Base-by-base conservation (phyloP, 441 rosid genomes). In the Brassica hybrid region DNA sequence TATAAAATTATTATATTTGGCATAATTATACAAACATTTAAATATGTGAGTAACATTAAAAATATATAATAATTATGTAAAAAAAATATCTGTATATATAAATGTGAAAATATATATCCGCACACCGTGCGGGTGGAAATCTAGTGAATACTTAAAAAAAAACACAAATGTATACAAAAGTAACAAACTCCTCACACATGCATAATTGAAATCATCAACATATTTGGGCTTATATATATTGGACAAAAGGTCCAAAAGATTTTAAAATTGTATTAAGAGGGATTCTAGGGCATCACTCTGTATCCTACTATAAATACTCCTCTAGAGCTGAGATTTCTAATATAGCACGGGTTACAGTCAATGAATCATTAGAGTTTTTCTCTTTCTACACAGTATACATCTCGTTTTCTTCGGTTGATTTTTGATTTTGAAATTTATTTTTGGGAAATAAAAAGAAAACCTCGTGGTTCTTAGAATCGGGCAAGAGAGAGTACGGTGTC, bases 401-500 rank as follows among this genome's bases (percentile, higher is more conserved):
- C 34, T 30, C 2, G 38, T 34, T 34, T 1, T 2, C 5, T 7
- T 7, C 1, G 4, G 2, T 14, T 14, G 19, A 9, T 18, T 2
- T 30, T 16, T 50, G 1, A 56, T 1, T 18, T 45, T 48, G 34
- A 18, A 54, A 7, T 54, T 54, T 14, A 6, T 12, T 32, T 1
- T 18, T 11, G 56, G 56, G 18, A 17, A 4, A 52, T 11, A 7
- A 67, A 23, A 17, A 18, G 0, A 1, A 67, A 67, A 16, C 74
- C 81, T 78, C 41, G 74, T 19, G 69, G 77, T 72, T 78, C 0
- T 12, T 0, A 0, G 1, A 60, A 68, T n/a, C 48, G 79, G 82
- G 71, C 75, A 52, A 45, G 80, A 84, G 70, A 91, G 86, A 80
- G 89, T 86, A 78, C 88, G 91, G 54, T 84, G 71, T 76, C 72